Percentiles rank a stretch among this genome's conserved stretches.
Conservation (phyloP, 768 basidiomycete species). For the Termitomyces sp. region DNA sequence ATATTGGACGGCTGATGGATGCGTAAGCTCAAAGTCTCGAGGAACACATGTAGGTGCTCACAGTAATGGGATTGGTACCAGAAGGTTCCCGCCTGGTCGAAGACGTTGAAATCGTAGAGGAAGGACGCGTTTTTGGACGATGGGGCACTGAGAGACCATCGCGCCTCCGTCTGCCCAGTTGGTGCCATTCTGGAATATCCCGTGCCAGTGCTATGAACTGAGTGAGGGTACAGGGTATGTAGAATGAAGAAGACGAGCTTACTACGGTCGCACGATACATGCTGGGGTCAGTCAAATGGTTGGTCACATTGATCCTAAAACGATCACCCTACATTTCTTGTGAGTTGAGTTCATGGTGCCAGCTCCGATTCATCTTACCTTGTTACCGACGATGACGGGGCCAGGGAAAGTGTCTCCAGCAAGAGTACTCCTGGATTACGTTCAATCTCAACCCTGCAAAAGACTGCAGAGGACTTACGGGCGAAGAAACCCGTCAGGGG, state of each 20-base stretch:
- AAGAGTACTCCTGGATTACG: not conserved
- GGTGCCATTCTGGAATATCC: constrained; percentile 25
- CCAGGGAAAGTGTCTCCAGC: constrained; percentile 5
- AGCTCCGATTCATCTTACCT: not conserved
- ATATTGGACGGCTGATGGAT: constrained; percentile 27
- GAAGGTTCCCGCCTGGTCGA: constrained; percentile 16
- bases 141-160: constrained; percentile 36
- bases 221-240: not conserved
- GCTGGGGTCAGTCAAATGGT: constrained; percentile 1
- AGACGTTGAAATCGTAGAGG: constrained; percentile 27
- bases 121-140: constrained; percentile 28
- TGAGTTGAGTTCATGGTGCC: too few species aligned
- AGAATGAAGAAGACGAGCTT: not conserved
- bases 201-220: constrained; percentile 36
- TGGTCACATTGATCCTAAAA: constrained; percentile 3
- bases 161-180: constrained; percentile 38
- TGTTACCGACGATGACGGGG: not conserved
- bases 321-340: not conserved
- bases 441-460: not conserved
- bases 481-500: constrained; percentile 4
- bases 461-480: not conserved
- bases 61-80: constrained; percentile 22
- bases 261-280: constrained; percentile 6
- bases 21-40: not conserved
- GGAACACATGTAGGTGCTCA: constrained; percentile 13